Conservation (phyloP, 176 grass and related monocot species). For the Oryza australiensis region DNA sequence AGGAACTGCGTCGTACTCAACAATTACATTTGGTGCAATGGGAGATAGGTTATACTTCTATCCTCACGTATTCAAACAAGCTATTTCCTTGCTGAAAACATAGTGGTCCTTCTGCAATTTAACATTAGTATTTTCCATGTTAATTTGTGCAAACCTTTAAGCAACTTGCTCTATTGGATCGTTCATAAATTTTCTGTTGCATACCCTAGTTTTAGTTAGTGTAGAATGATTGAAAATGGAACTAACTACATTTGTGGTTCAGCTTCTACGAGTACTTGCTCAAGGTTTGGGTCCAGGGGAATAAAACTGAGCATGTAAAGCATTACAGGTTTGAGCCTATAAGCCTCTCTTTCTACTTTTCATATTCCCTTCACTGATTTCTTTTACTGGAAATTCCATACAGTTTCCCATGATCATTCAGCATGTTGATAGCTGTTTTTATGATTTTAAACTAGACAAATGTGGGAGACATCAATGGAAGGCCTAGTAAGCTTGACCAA, state of each 20-base stretch:
- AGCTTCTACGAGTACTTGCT: slow-evolving; percentile 99
- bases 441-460: slow-evolving; percentile 62
- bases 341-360: slow-evolving; percentile 23
- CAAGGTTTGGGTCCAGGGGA: slow-evolving; percentile 98
- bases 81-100: slow-evolving; percentile 27
- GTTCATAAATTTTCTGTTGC: slow-evolving; percentile 4
- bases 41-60: slow-evolving; percentile 79
- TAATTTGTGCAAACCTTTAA: slow-evolving; percentile 11
- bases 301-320: slow-evolving; percentile 91
- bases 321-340: slow-evolving; percentile 77
- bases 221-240: not conserved
- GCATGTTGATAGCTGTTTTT: slow-evolving; percentile 24
- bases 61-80: slow-evolving; percentile 26
- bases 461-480: slow-evolving; percentile 99
- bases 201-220: not conserved
- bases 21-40: slow-evolving; percentile 99
- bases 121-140: not conserved
- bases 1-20: slow-evolving; percentile 83
- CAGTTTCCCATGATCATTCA: slow-evolving; percentile 8
- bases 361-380: not conserved
- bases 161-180: slow-evolving; percentile 5
- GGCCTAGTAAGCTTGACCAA: slow-evolving; percentile 81
- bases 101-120: slow-evolving; percentile 6
- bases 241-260: slow-evolving; percentile 37
- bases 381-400: slow-evolving; percentile 22